These are phyloP conservation scores for Mollisiaceae sp. DNA, from an alignment of 2,329 filamentous ascomycete species.

Conservation along the genomic window DNA sequence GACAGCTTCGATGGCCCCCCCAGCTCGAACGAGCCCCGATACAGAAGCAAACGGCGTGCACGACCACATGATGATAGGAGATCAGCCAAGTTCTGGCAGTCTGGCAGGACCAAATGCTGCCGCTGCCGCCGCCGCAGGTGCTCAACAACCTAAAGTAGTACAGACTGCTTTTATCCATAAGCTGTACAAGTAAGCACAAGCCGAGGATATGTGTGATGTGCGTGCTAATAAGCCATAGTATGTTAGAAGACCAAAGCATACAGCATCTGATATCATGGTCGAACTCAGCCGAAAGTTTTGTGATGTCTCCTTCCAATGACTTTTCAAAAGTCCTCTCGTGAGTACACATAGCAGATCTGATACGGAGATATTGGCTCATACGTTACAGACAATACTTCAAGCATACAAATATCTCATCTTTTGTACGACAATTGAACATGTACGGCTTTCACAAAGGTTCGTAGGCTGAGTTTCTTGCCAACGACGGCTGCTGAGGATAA, in stretches of 20 bases:
- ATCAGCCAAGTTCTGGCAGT: constrained; percentile 46
- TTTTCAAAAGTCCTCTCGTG: constrained; percentile 98
- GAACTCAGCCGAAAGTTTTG: constrained; percentile 90
- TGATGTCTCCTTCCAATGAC: constrained; percentile 96
- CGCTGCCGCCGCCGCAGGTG: constrained; percentile 68
- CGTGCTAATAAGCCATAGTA: constrained; percentile 59
- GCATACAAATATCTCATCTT: constrained; percentile 98
- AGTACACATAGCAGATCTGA: constrained; percentile 47
- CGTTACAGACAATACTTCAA: constrained; percentile 90
- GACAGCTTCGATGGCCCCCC: constrained; percentile 49
- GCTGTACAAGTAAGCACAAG: constrained; percentile 82
- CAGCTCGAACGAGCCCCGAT: constrained; percentile 41
- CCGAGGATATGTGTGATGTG: neutral
- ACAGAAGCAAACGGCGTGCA: constrained; percentile 42
- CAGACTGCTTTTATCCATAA: constrained; percentile 99
- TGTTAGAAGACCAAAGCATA: constrained; percentile 93
- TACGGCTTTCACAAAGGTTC: constrained; percentile 99
- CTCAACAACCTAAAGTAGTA: constrained; percentile 95
- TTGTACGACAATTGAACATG: constrained; percentile 98
- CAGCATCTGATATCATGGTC: constrained; percentile 98
- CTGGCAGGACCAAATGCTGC: constrained; percentile 43
- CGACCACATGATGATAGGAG: constrained; percentile 39
- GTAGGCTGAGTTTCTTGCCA: constrained; percentile 26
- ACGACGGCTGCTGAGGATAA: constrained; percentile 22
- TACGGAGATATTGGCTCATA: constrained; percentile 25